phyloP scores from a whole-genome alignment of 805 yeast genomes.

The Yarrowia sp. region DNA sequence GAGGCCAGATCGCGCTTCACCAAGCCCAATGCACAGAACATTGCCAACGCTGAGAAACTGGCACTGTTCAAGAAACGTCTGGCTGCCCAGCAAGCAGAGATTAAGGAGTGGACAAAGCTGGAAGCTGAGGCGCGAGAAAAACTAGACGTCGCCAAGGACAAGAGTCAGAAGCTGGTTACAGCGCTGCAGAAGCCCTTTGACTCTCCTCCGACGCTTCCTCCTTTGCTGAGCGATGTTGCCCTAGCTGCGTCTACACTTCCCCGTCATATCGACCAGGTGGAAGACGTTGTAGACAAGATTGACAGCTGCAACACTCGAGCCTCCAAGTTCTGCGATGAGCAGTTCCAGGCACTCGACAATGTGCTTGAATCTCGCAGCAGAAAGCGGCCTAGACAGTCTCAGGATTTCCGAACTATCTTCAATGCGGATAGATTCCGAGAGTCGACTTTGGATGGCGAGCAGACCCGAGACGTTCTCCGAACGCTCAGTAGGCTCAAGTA shows the following conservation, averaged over 20 bases:
- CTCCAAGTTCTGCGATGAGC: slow-evolving; percentile 31
- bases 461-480: slow-evolving; percentile 14
- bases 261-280: slow-evolving; percentile 8
- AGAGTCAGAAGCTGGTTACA: background rate
- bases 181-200: background rate
- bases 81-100: slow-evolving; percentile 47
- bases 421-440: background rate
- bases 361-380: background rate
- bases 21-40: slow-evolving; percentile 60
- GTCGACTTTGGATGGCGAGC: slow-evolving; percentile 1
- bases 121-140: background rate
- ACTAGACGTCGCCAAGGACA: background rate
- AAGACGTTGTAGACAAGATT: slow-evolving; percentile 33
- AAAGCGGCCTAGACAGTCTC: slow-evolving; percentile 17
- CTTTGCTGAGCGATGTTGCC: background rate
- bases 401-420: slow-evolving; percentile 21
- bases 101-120: slow-evolving; percentile 46
- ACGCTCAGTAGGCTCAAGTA: slow-evolving; percentile 14
- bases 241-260: background rate
- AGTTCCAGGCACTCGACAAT: slow-evolving; percentile 28
- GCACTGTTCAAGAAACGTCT: slow-evolving; percentile 48
- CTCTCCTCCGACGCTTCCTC: background rate
- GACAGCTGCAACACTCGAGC: slow-evolving; percentile 31
- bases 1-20: slow-evolving; percentile 34
- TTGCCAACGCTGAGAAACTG: slow-evolving; percentile 49